A percentile compares a stretch with the other conserved stretches of the same genome.
These are phyloP conservation scores for Lenwebbia sp. DNA, from an alignment of 345 rosid genomes.

Conservation along the genomic window DNA sequence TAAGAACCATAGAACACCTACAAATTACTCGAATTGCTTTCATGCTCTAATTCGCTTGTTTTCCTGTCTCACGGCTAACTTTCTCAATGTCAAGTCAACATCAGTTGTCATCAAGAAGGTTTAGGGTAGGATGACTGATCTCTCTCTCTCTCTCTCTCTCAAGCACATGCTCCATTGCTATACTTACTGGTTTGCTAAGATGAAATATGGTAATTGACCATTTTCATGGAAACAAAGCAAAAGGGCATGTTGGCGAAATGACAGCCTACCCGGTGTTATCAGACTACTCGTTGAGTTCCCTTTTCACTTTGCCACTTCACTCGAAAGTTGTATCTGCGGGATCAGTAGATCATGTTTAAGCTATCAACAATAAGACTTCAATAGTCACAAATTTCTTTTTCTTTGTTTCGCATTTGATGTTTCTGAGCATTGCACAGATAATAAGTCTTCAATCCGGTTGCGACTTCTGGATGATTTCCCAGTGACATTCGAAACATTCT, in stretches of 20 bases:
- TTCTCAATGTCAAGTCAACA: conserved; percentile 74
- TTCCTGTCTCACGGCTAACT: conserved; percentile 44
- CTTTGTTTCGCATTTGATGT: not conserved
- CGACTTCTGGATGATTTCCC: not conserved
- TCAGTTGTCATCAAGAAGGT: conserved; percentile 47
- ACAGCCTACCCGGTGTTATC: not conserved
- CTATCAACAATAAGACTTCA: not conserved
- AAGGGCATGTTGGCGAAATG: not conserved
- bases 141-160: not conserved
- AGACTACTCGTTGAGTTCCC: not conserved
- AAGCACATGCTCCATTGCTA: not conserved
- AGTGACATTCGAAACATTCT: not conserved
- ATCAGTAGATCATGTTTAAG: not conserved
- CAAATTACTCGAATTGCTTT: not conserved
- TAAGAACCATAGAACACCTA: not conserved
- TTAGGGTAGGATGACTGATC: conserved; percentile 4
- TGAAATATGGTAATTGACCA: not conserved
- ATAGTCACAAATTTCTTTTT: not conserved
- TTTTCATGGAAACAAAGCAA: not conserved
- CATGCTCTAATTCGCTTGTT: not conserved
- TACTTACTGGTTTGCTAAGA: not conserved
- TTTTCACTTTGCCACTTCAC: not conserved
- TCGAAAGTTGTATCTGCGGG: not conserved
- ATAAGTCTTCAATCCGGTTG: not conserved
- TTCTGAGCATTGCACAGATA: not conserved